Conservation (phyloP, 306 rosid genomes). For the Carpinus viminea region DNA sequence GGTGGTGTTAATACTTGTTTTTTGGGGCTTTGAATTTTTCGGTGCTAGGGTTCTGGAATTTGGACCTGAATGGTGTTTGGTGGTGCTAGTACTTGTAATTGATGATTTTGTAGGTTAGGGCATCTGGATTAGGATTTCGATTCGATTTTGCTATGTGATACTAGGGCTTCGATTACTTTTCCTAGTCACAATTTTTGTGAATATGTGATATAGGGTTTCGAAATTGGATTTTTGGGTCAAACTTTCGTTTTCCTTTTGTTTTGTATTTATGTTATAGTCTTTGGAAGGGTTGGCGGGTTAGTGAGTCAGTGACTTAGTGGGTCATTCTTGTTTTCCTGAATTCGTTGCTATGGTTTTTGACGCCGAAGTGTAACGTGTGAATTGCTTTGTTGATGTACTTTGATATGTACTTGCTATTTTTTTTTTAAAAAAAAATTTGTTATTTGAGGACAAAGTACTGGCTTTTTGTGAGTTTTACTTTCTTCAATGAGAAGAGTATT, state of each 20-base stretch:
- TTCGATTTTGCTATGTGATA: background rate
- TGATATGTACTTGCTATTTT: background rate
- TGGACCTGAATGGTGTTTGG: background rate
- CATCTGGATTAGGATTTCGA: background rate
- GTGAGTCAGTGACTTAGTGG: no score
- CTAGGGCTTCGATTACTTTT: background rate
- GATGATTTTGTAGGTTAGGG: conserved; percentile 1
- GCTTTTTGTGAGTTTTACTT: background rate
- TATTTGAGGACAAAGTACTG: background rate
- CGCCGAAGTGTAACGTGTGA: no score
- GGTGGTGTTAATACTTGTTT: no score
- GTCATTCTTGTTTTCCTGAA: background rate
- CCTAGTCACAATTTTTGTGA: background rate
- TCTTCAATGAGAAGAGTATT: background rate
- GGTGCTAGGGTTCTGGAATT: background rate
- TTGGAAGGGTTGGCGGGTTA: no score
- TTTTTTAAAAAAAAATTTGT: no score
- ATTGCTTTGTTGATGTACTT: background rate
- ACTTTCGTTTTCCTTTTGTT: background rate
- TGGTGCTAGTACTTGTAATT: background rate
- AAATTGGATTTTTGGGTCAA: background rate
- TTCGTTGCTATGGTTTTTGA: background rate
- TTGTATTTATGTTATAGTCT: no score
- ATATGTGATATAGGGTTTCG: background rate
- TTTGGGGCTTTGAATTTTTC: background rate